Conservation (phyloP, 2,329 filamentous ascomycete species). For the Zymoseptoria pseudotritici region DNA sequence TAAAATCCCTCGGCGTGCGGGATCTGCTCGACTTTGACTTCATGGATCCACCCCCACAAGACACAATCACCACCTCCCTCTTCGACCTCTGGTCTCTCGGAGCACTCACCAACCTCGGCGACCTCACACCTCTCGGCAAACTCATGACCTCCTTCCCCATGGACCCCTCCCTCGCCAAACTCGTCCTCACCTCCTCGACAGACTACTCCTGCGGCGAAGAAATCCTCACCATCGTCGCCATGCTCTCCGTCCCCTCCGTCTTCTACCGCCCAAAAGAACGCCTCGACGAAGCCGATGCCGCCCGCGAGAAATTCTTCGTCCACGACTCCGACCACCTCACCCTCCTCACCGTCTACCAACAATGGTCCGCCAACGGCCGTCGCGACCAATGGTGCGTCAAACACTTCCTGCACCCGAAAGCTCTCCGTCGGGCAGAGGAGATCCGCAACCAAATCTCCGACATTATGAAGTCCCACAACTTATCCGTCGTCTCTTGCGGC, state of each 20-base stretch:
- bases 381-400: slow-evolving; percentile 87
- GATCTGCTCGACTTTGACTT: slow-evolving; percentile 96
- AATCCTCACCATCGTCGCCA: slow-evolving; percentile 96
- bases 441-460: slow-evolving; percentile 89
- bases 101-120: slow-evolving; percentile 86
- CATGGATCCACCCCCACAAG: slow-evolving; percentile 97
- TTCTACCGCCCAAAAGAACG: slow-evolving; percentile 97
- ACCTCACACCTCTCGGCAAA: slow-evolving; percentile 75
- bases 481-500: slow-evolving; percentile 78
- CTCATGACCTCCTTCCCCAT: slow-evolving; percentile 98
- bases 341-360: slow-evolving; percentile 87
- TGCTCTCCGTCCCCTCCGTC: slow-evolving; percentile 93
- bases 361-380: slow-evolving; percentile 87
- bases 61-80: slow-evolving; percentile 92
- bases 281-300: slow-evolving; percentile 90
- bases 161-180: slow-evolving; percentile 91
- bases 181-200: slow-evolving; percentile 75
- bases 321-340: slow-evolving; percentile 96
- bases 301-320: slow-evolving; percentile 96
- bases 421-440: slow-evolving; percentile 81
- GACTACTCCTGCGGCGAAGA: slow-evolving; percentile 86
- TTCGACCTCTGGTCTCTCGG: slow-evolving; percentile 97
- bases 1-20: slow-evolving; percentile 91
- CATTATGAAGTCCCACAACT: slow-evolving; percentile 84
- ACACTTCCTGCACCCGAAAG: slow-evolving; percentile 94